Evolutionary conservation across 1,284 basidiomycete species (phyloP), one percentile per base, ranked within the genome.

Genomic region (Mycena citricolor): DNA sequence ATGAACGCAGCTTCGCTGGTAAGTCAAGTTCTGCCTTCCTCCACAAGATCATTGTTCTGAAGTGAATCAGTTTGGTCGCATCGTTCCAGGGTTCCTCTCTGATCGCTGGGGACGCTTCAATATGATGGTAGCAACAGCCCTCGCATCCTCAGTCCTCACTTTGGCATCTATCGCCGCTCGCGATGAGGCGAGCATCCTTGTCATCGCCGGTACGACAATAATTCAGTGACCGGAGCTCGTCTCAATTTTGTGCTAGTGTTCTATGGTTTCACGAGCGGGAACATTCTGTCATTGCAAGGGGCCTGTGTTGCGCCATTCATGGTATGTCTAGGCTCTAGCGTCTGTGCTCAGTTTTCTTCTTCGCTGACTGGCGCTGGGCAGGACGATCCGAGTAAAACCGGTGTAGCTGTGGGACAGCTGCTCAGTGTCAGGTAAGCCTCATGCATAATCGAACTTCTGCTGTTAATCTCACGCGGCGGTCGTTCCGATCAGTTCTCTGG

Each of bases 81-180:
- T 40, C 33, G 29, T 40, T 24, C 39, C 39, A 26, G 49, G 49
- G 20, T 38, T 51, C 33, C 34, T 42, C 23, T 44, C 45, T 19
- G 49, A 51, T 32, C 38, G 36, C 14, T 48, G 46, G 49, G 49
- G 49, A 8, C 49, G 46, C 20, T 52, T 41, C 19, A 52, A 52
- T 24, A 48, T 52, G 31, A 49, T 52, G 49, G 43, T 44, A 14
- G 26, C 35, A 22, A 48, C 46, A 22, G 33, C 28, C 10, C 25
- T 52, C 22, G 28, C 39, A 21, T 48, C 41, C 11, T 35, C 49
- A 4, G 39, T 44, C 14, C 46, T 52, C 21, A 45, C 42, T 10
- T 44, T 52, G 20, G 42, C 46, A 23, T 48, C 45, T 22, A 52
- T 52, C 30, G 41, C 46, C 13, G 46, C 49, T n/a, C 47, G 33